These are phyloP conservation scores for Anthoceros angustus DNA, from an alignment of 225 moss, liverwort and hornwort species.

Conservation along the genomic window DNA sequence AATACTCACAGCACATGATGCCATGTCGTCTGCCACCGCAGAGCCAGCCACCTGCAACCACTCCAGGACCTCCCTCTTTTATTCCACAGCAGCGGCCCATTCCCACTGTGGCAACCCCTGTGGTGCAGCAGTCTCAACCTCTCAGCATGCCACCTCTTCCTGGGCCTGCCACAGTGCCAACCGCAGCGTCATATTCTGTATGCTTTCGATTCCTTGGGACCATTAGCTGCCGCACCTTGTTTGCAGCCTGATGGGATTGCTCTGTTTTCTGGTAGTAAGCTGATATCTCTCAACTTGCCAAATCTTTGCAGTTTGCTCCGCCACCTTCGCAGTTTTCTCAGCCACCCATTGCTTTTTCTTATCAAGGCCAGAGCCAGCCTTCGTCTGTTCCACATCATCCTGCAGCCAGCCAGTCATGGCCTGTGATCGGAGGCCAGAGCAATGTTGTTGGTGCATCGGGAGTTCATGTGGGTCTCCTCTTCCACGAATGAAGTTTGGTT, in stretches of 20 bases:
- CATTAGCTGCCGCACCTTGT: conserved; percentile 4
- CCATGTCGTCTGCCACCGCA: conserved; percentile 51
- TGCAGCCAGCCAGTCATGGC: conserved; percentile 52
- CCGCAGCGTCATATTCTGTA: conserved; percentile 84
- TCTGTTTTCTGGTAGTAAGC: neutral
- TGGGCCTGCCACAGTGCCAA: conserved; percentile 73
- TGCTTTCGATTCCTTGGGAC: conserved; percentile 18
- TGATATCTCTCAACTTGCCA: conserved; percentile 10
- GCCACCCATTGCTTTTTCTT: conserved; percentile 53
- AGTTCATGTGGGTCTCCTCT: conserved; percentile 13
- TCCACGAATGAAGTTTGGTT: conserved; percentile 26
- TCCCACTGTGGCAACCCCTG: conserved; percentile 37
- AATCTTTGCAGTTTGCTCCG: conserved; percentile 50
- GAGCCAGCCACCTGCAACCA: conserved; percentile 46
- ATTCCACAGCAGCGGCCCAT: conserved; percentile 62
- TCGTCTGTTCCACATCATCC: conserved; percentile 42
- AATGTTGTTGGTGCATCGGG: conserved; percentile 36
- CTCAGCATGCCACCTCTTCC: conserved; percentile 46
- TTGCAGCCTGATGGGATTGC: neutral
- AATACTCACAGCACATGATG: conserved; percentile 46
- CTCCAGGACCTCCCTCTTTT: conserved; percentile 61
- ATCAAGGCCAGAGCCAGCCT: conserved; percentile 50
- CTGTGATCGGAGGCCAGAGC: conserved; percentile 50
- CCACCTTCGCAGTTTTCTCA: conserved; percentile 46
- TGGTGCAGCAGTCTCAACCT: conserved; percentile 53